These are phyloP conservation scores for Leersia perrieri DNA, from an alignment of 176 grass and related monocot genomes.

Conservation along the genomic window DNA sequence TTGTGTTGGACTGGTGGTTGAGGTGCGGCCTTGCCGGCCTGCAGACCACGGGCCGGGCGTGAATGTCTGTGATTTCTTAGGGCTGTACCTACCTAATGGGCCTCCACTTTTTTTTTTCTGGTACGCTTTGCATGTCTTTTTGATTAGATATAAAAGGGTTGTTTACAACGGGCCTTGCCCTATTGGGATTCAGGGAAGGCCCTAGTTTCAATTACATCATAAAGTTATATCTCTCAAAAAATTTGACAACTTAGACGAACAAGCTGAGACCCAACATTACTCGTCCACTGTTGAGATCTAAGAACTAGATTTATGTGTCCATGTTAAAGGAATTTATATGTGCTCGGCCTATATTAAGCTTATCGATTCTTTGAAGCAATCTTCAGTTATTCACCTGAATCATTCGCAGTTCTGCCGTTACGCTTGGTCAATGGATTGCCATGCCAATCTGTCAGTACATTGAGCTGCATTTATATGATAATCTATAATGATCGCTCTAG, in stretches of 20 bases:
- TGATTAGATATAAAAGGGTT: too few species aligned
- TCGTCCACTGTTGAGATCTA: not conserved
- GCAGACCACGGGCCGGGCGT: not conserved
- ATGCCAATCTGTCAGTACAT: not conserved
- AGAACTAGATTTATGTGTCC: not conserved
- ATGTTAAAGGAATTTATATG: not conserved
- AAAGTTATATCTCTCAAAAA: too few species aligned
- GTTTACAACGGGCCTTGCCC: too few species aligned
- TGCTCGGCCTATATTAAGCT: not conserved
- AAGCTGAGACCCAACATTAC: too few species aligned
- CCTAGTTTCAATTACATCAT: too few species aligned
- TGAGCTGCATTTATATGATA: too few species aligned
- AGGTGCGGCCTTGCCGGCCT: not conserved
- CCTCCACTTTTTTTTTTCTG: too few species aligned
- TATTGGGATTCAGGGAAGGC: too few species aligned
- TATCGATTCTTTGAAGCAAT: not conserved
- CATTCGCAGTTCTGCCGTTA: not conserved
- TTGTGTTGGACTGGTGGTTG: not conserved
- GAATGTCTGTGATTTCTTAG: not conserved
- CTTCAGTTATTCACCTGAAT: not conserved
- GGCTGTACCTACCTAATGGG: not conserved
- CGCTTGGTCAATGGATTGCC: not conserved
- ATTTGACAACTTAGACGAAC: too few species aligned
- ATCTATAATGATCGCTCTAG: too few species aligned
- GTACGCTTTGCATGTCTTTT: too few species aligned